phyloP scores from a whole-genome alignment of 2,329 filamentous ascomycete genomes.

The Chaetomium globosum region DNA sequence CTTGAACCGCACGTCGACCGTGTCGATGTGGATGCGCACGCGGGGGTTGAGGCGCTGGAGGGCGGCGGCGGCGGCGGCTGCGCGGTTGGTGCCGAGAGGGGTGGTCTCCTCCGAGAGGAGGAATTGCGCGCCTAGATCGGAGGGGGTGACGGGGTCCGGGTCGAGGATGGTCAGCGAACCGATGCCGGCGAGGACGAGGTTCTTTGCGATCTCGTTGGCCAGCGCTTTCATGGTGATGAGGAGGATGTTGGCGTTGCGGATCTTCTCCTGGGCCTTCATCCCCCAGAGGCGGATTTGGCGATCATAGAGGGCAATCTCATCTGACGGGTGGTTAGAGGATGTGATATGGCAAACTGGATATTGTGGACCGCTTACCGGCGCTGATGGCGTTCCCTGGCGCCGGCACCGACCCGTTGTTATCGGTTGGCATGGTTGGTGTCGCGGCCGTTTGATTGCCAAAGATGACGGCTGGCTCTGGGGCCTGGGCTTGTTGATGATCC shows the following conservation, averaged over 20 bases:
- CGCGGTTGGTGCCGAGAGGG: conserved; percentile 79
- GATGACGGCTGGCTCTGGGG: background rate
- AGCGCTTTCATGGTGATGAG: conserved; percentile 86
- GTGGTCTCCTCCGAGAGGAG: conserved; percentile 69
- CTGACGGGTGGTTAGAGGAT: conserved; percentile 48
- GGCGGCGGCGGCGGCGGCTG: conserved; percentile 74
- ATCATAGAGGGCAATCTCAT: conserved; percentile 97
- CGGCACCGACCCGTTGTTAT: conserved; percentile 28
- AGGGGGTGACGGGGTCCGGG: conserved; percentile 70
- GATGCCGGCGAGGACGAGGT: conserved; percentile 90
- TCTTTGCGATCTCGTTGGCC: conserved; percentile 94
- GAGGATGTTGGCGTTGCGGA: conserved; percentile 85
- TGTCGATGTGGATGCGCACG: conserved; percentile 73
- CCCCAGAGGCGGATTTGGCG: conserved; percentile 97
- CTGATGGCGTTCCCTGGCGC: conserved; percentile 38
- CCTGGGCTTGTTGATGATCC: conserved; percentile 12
- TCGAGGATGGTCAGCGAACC: conserved; percentile 88
- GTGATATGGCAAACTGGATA: background rate
- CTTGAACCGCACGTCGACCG: conserved; percentile 67
- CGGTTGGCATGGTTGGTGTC: conserved; percentile 12
- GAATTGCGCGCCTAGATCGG: conserved; percentile 81
- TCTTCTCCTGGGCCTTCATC: conserved; percentile 89
- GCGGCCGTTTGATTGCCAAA: background rate
- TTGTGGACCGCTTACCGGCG: conserved; percentile 36
- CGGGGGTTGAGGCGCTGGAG: conserved; percentile 87